These are phyloP conservation scores for Kazachstania viticola DNA, from an alignment of 805 yeast genomes.

Conservation along the genomic window DNA sequence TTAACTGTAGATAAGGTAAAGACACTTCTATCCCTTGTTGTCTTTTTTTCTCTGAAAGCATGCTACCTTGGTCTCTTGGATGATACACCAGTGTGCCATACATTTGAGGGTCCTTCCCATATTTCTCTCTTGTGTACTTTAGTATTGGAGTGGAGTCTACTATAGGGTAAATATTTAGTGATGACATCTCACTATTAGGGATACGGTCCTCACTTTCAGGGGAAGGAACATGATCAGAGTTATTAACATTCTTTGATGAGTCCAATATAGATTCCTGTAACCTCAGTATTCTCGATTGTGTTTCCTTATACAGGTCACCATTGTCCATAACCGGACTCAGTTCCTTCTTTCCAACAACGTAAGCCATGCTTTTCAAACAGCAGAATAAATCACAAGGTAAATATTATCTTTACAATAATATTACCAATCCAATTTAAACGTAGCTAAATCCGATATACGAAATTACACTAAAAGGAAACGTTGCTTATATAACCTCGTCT, in stretches of 20 bases:
- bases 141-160: constrained; percentile 6
- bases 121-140: constrained; percentile 4
- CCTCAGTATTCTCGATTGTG: constrained; percentile 24
- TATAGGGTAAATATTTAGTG: background rate
- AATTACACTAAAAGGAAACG: too few species aligned
- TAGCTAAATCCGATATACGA: too few species aligned
- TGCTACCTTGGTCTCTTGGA: constrained; percentile 4
- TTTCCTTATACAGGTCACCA: constrained; percentile 19
- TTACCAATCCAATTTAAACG: too few species aligned
- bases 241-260: constrained; percentile 7
- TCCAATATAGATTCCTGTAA: constrained; percentile 26
- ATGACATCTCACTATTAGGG: background rate
- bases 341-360: too few species aligned
- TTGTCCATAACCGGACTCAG: too few species aligned
- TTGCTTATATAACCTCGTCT: too few species aligned
- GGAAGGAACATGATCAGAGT: background rate
- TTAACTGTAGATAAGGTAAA: constrained; percentile 2
- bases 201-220: background rate
- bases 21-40: background rate
- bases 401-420: too few species aligned
- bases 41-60: background rate
- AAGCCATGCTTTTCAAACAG: too few species aligned
- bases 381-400: too few species aligned
- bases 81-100: constrained; percentile 14
- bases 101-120: constrained; percentile 2